Percentiles rank a stretch among this genome's conserved stretches.
Evolutionary conservation across 2,329 filamentous ascomycete genomes (phyloP).

Genomic region (Thermoascus crustaceus): DNA sequence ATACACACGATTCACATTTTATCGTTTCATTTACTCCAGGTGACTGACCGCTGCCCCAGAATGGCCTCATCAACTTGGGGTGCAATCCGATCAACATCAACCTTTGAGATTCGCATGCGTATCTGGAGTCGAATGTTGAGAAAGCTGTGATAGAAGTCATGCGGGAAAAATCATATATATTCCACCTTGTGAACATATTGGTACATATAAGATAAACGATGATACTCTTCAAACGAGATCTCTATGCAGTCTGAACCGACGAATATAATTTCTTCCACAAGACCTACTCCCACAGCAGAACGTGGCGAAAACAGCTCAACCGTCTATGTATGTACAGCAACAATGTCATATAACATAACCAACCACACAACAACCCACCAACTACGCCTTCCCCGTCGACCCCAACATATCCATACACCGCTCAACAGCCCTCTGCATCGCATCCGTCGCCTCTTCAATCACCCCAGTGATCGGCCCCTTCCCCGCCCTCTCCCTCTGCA

Average conservation of each 20-base stretch:
- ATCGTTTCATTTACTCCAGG: not conserved
- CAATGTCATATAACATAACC: not conserved
- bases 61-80: not conserved
- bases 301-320: too few species aligned
- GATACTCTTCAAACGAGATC: too few species aligned
- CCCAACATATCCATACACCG: constrained; percentile 46
- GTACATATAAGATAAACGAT: too few species aligned
- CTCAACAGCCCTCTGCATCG: constrained; percentile 50
- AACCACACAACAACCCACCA: not conserved
- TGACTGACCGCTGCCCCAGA: not conserved
- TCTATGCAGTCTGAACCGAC: too few species aligned
- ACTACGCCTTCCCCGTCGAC: constrained; percentile 28
- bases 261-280: too few species aligned
- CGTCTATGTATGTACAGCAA: constrained; percentile 1
- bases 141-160: too few species aligned
- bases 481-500: constrained; percentile 43
- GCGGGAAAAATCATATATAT: too few species aligned
- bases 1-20: too few species aligned
- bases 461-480: constrained; percentile 45
- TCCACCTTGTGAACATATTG: too few species aligned
- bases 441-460: constrained; percentile 47
- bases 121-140: not conserved
- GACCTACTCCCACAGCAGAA: too few species aligned
- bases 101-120: not conserved
- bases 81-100: not conserved